phyloP scores from a whole-genome alignment of 345 rosid species.

The Melastoma malabathricum region DNA sequence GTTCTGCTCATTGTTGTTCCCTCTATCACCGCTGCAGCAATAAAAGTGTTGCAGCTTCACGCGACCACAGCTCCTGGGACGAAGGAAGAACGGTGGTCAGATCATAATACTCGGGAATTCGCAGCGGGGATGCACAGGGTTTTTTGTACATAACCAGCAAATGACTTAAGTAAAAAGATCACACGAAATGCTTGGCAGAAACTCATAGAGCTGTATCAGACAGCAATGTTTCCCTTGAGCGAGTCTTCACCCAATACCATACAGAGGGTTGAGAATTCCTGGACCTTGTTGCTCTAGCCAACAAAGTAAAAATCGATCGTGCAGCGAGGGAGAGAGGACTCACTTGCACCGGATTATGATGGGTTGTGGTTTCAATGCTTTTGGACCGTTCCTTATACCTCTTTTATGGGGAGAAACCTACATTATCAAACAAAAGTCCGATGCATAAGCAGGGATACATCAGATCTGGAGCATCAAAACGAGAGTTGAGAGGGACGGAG shows the following conservation, averaged over 20 bases:
- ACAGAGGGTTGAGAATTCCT: background rate
- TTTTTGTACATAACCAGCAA: background rate
- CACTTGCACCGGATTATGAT: constrained; percentile 87
- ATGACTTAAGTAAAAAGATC: too few relatives aligned
- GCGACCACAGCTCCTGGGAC: constrained; percentile 68
- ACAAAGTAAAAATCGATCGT: background rate
- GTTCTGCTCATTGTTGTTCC: constrained; percentile 12
- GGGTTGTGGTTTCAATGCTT: constrained; percentile 78
- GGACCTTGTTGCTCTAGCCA: background rate
- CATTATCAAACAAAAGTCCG: constrained; percentile 6
- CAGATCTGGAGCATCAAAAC: background rate
- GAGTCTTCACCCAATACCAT: too few relatives aligned
- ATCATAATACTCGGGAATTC: background rate
- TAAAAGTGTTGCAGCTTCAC: constrained; percentile 87
- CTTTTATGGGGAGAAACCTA: constrained; percentile 66
- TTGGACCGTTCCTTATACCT: constrained; percentile 86
- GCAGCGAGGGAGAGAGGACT: constrained; percentile 8
- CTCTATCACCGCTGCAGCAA: constrained; percentile 87
- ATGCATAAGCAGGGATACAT: background rate
- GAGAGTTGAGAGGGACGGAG: too few relatives aligned
- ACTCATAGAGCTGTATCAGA: too few relatives aligned
- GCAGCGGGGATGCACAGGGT: background rate
- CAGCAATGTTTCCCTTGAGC: too few relatives aligned
- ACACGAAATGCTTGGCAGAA: too few relatives aligned
- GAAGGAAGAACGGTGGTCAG: background rate